A percentile compares a stretch with the other conserved stretches of the same genome.
phyloP scores from a whole-genome alignment of 768 basidiomycete species.

The Mycena olivaceomarginata region DNA sequence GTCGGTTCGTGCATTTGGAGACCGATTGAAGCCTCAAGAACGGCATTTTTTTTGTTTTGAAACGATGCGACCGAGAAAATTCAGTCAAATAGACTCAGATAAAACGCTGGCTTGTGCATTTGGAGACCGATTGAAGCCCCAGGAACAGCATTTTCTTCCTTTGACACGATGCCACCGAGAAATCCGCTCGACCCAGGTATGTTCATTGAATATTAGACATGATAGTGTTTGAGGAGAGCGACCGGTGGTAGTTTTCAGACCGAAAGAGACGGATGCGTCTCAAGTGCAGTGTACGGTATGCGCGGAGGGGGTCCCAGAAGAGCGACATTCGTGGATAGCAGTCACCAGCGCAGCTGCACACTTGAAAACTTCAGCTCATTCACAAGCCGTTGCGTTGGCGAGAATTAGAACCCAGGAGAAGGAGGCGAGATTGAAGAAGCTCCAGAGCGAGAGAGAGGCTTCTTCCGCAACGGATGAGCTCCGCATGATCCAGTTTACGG shows the following conservation, averaged over 20 bases:
- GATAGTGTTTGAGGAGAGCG: background rate
- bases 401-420: background rate
- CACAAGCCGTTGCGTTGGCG: background rate
- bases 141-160: background rate
- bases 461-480: background rate
- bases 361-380: background rate
- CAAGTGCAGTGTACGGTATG: conserved; percentile 1
- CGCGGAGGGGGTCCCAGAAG: background rate
- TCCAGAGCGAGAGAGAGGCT: background rate
- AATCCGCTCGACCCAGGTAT: too few relatives aligned
- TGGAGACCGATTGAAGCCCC: background rate
- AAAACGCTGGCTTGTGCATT: too few relatives aligned
- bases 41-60: too few relatives aligned
- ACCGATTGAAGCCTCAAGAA: too few relatives aligned
- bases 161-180: conserved; percentile 18
- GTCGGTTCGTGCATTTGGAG: background rate
- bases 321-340: background rate
- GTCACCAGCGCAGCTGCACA: background rate
- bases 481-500: background rate
- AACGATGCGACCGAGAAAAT: too few relatives aligned
- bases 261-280: background rate
- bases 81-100: too few relatives aligned
- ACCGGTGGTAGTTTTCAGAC: background rate
- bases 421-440: background rate
- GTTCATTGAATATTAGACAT: too few relatives aligned